A percentile compares a stretch with the other conserved stretches of the same genome.
Conservation (phyloP, 805 yeast genomes). For the Kuraishia capsulata region DNA sequence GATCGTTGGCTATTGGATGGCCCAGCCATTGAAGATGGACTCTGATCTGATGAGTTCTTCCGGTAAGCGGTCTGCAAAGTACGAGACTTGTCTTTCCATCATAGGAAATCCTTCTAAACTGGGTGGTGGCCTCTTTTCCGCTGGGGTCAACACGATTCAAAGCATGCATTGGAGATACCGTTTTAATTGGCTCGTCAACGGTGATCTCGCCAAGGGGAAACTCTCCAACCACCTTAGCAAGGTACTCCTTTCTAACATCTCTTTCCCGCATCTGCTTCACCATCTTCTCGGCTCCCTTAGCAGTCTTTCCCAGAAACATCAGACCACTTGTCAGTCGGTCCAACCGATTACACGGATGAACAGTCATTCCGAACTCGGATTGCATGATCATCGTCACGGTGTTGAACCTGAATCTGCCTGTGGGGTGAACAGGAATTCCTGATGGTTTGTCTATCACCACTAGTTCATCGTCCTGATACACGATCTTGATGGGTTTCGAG, state of each 20-base stretch:
- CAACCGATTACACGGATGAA: slow-evolving; percentile 80
- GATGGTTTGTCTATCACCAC: slow-evolving; percentile 89
- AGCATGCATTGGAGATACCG: slow-evolving; percentile 67
- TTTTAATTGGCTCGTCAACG: slow-evolving; percentile 60
- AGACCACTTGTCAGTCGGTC: slow-evolving; percentile 90
- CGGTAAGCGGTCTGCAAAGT: slow-evolving; percentile 79
- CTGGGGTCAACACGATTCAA: slow-evolving; percentile 43
- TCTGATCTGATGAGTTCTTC: slow-evolving; percentile 92
- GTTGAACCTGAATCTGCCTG: slow-evolving; percentile 73
- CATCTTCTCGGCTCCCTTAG: slow-evolving; percentile 69
- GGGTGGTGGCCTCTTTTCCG: slow-evolving; percentile 71
- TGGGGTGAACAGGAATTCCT: slow-evolving; percentile 94
- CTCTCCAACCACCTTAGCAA: slow-evolving; percentile 82
- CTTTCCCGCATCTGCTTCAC: slow-evolving; percentile 66
- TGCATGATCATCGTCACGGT: slow-evolving; percentile 72
- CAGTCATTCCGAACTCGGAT: slow-evolving; percentile 54
- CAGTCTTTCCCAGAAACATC: slow-evolving; percentile 81
- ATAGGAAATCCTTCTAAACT: slow-evolving; percentile 57
- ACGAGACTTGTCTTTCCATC: slow-evolving; percentile 65
- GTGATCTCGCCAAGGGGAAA: slow-evolving; percentile 54
- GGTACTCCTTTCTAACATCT: slow-evolving; percentile 69
- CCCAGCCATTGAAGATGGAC: slow-evolving; percentile 91
- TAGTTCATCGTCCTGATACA: slow-evolving; percentile 65
- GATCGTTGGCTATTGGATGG: slow-evolving; percentile 86
- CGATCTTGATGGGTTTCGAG: slow-evolving; percentile 49